A percentile compares a stretch with the other conserved stretches of the same genome.
Conservation (phyloP, 2,329 filamentous ascomycete genomes). For the Penicillium digitatum region DNA sequence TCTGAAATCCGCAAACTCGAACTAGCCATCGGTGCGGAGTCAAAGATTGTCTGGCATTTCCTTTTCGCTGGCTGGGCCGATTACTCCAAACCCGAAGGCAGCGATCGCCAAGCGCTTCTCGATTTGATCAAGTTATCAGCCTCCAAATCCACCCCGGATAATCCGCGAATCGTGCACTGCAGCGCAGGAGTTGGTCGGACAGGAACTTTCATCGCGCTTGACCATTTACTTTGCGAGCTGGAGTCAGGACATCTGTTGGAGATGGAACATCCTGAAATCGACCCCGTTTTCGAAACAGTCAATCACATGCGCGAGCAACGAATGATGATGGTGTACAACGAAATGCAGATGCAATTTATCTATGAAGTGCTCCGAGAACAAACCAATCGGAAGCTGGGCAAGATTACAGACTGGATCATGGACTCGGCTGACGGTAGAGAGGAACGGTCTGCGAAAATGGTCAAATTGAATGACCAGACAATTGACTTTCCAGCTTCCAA, state of each 20-base stretch:
- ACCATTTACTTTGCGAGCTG: constrained; percentile 80
- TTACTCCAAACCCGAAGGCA: constrained; percentile 69
- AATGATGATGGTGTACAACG: constrained; percentile 91
- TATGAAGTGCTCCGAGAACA: constrained; percentile 76
- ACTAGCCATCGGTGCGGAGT: constrained; percentile 48
- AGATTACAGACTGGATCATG: constrained; percentile 8
- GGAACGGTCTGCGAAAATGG: constrained; percentile 35
- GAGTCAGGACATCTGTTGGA: constrained; percentile 65
- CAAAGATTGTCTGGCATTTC: constrained; percentile 73
- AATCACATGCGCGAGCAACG: constrained; percentile 79
- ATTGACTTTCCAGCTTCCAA: constrained; percentile 32
- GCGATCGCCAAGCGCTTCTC: constrained; percentile 50
- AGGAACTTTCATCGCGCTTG: constrained; percentile 94
- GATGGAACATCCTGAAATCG: constrained; percentile 47
- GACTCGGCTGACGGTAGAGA: constrained; percentile 22
- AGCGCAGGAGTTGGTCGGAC: constrained; percentile 91
- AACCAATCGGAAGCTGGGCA: constrained; percentile 34
- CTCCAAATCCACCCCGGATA: constrained; percentile 48
- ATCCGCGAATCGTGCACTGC: constrained; percentile 79
- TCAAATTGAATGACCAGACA: constrained; percentile 31
- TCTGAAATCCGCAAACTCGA: constrained; percentile 71
- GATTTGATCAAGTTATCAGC: constrained; percentile 49
- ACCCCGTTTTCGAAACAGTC: constrained; percentile 75
- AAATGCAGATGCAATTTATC: constrained; percentile 78
- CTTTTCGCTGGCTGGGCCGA: constrained; percentile 88